Base-by-base conservation (phyloP, 2,329 filamentous ascomycete genomes). In the Chalaropsis ovoidea region DNA sequence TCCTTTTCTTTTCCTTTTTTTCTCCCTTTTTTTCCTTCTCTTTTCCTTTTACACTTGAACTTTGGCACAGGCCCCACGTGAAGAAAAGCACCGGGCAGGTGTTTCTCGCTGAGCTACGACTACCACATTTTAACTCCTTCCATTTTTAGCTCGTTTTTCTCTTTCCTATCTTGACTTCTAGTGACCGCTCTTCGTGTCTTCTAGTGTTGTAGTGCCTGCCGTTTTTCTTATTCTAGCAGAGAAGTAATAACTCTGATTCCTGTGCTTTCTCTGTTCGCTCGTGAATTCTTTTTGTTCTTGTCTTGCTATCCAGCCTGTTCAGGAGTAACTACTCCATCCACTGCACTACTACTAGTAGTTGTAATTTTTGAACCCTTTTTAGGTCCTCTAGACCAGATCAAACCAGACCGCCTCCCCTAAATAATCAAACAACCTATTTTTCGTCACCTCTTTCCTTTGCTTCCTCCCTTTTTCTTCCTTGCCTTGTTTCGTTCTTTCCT, bases 11-110 rank as follows among this genome's bases (percentile, higher is more conserved):
- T 10, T 10, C 1, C 8, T 39, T 31, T 39, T 39, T 39, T 39
- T 39, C 8, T 10, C 8, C 8, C 3, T 39, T 10, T 39, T 39
- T 10, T 39, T 39, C 8, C 8, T 39, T 39, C 8, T 39, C 8
- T 39, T 39, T 10, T 10, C 1, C 13, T 15, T 56, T n/a, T 56
- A n/a, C 17, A 56, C 27, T 56, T 27, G 13, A n/a, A 56, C 52
- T 56, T 56, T 56, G 52, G 52, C 27, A 56, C 52, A 27, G 22
- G 15, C 52, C 52, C 13, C 22, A 56, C 22, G 22, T 35, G 17
- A n/a, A 56, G 42, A 56, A 56, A 56, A 56, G 27, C 52, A 56
- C 52, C 52, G 27, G 22, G 15, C 24, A 56, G 22, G 27, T 13
- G 52, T 31, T 35, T 27, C 15, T 31, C 24, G 11, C 17, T 8